phyloP scores from a whole-genome alignment of 345 rosid genomes.

The Acer yangbiense region DNA sequence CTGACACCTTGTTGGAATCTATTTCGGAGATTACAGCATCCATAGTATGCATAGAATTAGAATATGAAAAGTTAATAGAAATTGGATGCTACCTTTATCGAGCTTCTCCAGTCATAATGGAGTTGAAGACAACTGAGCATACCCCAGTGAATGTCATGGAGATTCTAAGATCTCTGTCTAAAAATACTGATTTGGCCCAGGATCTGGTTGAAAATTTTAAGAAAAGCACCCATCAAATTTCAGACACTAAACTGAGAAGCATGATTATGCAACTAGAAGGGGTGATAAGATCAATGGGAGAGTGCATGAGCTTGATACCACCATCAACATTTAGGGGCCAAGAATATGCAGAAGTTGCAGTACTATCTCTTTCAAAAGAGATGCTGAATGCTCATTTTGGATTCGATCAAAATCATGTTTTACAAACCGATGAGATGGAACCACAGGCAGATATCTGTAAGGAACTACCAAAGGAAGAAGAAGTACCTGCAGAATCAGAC shows the following conservation, averaged over 20 bases:
- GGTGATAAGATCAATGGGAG: constrained; percentile 54
- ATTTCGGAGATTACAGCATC: constrained; percentile 55
- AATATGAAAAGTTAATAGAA: constrained; percentile 47
- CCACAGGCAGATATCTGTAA: constrained; percentile 14
- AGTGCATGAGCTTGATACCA: constrained; percentile 67
- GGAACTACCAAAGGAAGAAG: constrained; percentile 19
- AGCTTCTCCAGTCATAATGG: constrained; percentile 62
- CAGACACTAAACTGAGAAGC: constrained; percentile 46
- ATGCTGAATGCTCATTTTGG: constrained; percentile 53
- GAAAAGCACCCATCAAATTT: constrained; percentile 21
- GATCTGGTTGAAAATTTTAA: constrained; percentile 41
- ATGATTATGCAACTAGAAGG: constrained; percentile 45
- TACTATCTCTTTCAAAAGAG: constrained; percentile 65
- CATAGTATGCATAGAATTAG: constrained; percentile 36
- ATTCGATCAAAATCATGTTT: constrained; percentile 29
- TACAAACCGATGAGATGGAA: constrained; percentile 23
- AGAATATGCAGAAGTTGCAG: constrained; percentile 55
- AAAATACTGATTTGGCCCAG: constrained; percentile 44
- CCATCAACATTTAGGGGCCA: constrained; percentile 49
- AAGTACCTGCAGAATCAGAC: constrained; percentile 51
- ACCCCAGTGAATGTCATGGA: constrained; percentile 42
- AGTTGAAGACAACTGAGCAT: constrained; percentile 52
- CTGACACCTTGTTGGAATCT: constrained; percentile 47
- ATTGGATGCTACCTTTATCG: constrained; percentile 72
- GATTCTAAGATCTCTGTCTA: constrained; percentile 54